phyloP scores from a whole-genome alignment of 139 green algal genomes.

The Gonium pectorale region DNA sequence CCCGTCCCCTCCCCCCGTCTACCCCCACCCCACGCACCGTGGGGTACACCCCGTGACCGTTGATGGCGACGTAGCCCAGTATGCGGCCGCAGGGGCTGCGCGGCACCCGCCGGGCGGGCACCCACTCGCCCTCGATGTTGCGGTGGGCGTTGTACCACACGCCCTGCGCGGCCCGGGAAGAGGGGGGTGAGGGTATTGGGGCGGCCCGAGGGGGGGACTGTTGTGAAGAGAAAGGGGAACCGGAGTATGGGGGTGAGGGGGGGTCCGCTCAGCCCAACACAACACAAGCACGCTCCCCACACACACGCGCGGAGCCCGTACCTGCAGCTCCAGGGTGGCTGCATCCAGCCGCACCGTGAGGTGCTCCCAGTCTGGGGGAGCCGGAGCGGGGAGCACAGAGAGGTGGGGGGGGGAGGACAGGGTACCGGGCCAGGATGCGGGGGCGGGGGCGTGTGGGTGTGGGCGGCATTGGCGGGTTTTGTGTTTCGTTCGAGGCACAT shows the following conservation, averaged over 20 bases:
- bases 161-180: background rate
- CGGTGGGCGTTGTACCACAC: constrained; percentile 52
- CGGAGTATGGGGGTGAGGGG: too few species aligned
- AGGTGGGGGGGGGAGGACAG: background rate
- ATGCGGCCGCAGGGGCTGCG: constrained; percentile 40
- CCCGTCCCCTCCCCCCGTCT: background rate
- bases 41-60: constrained; percentile 42
- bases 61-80: constrained; percentile 28
- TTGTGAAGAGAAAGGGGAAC: too few species aligned
- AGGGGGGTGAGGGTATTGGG: background rate
- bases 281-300: background rate
- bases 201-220: background rate
- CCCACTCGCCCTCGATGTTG: constrained; percentile 46
- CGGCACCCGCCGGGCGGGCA: background rate
- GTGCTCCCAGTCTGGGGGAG: constrained; percentile 40
- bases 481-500: too few species aligned
- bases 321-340: constrained; percentile 31
- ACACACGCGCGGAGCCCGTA: background rate
- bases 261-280: too few species aligned
- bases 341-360: constrained; percentile 29
- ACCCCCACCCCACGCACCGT: background rate
- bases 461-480: too few species aligned
- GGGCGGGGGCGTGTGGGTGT: background rate
- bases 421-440: too few species aligned
- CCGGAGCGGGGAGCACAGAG: background rate